Evolutionary conservation across 106 monocot genomes (phyloP), one percentile per base, ranked within the genome.

Genomic region (Alisma plantagoaquatica): DNA sequence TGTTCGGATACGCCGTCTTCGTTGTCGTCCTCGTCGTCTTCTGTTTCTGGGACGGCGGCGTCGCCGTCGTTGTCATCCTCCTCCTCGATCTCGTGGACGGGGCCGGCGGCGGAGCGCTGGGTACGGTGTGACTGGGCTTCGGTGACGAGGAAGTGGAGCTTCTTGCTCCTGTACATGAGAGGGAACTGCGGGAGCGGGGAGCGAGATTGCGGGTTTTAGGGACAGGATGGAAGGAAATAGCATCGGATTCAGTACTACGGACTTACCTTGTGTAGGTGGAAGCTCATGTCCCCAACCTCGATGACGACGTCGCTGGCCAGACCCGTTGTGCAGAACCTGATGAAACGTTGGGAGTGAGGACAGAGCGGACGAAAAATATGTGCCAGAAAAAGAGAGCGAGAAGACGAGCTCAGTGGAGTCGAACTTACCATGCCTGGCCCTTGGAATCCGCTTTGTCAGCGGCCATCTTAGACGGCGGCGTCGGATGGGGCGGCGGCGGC

Each of bases 271-370:
- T 93, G 92, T 18, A 93, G 82, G 71, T 93, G 87, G 72, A 83
- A 93, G 56, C 50, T 66, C 82, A 83, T 83, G 43, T 80, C 77
- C 1, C 59, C 80, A 27, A 93, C 79, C 56, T 87, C 79, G 63
- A 93, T 47, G 1, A 74, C 68, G 26, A 93, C 77, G 67, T 93
- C 92, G 51, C 92, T 93, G 12, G 92, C 73, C 58, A 87, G 68
- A 43, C 92, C 92, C n/a, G 86, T 82, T 6, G 81, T 74, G 33
- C 92, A 93, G 60, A 87, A 87, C 85, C 85, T 84, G 58, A n/a
- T n/a, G n/a, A n/a, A n/a, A n/a, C n/a, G n/a, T n/a, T n/a, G n/a
- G n/a, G n/a, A n/a, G n/a, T n/a, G n/a, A n/a, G n/a, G n/a, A n/a
- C n/a, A n/a, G n/a, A n/a, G n/a, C n/a, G n/a, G n/a, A n/a, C n/a